Conservation (phyloP, 1,284 basidiomycete genomes). For the Cutaneotrichosporon sp. region DNA sequence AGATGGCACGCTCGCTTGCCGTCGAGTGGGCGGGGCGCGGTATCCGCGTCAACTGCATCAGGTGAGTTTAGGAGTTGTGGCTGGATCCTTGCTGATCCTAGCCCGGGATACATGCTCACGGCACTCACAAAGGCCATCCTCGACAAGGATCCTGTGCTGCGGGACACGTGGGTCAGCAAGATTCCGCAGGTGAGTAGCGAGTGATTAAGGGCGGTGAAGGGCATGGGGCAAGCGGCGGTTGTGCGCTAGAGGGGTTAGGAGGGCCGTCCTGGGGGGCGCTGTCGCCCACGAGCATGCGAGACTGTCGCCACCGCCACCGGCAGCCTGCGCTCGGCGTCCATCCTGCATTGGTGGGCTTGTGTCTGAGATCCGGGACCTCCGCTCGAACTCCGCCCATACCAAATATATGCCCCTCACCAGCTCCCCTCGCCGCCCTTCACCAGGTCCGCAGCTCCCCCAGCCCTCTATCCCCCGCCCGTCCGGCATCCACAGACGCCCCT, state of each 20-base stretch:
- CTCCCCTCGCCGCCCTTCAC: too few species aligned
- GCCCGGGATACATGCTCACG: constrained; percentile 87
- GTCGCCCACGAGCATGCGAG: not conserved
- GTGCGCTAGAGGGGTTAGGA: too few species aligned
- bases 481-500: too few species aligned
- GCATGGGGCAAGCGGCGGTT: too few species aligned
- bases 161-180: constrained; percentile 84
- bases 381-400: too few species aligned
- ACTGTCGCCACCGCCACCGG: too few species aligned
- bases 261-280: too few species aligned
- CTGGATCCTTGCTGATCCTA: constrained; percentile 37
- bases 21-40: constrained; percentile 59
- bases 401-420: too few species aligned
- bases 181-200: constrained; percentile 75
- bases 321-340: too few species aligned
- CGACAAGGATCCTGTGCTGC: constrained; percentile 63
- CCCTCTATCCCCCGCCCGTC: too few species aligned
- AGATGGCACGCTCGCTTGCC: constrained; percentile 58
- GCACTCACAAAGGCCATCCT: constrained; percentile 78
- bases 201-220: not conserved
- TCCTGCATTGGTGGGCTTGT: too few species aligned
- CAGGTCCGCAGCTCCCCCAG: not conserved
- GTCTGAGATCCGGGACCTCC: too few species aligned
- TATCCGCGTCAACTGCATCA: constrained; percentile 57
- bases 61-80: constrained; percentile 31